A percentile compares a stretch with the other conserved stretches of the same genome.
Conservation (phyloP, 2,329 filamentous ascomycete species). For the Herpotrichia juniperi region DNA sequence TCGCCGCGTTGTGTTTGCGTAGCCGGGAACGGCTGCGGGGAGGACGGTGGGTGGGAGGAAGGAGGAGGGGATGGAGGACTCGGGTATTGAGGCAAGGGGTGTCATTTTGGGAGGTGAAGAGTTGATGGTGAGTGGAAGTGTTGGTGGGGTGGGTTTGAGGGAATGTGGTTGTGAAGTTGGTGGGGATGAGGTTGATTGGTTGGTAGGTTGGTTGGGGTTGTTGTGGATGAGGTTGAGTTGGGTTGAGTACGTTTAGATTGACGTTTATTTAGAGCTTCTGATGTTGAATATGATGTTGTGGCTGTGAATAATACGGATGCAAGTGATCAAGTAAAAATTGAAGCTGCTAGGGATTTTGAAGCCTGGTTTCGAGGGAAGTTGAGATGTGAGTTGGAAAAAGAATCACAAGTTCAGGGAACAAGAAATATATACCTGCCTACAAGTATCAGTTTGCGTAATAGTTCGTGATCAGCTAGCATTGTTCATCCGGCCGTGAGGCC, state of each 20-base stretch:
- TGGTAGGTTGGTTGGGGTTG: background rate
- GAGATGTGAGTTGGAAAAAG: background rate
- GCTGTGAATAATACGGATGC: no score
- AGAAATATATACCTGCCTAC: background rate
- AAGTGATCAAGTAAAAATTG: no score
- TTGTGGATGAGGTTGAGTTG: background rate
- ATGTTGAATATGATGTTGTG: no score
- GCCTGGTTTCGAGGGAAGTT: background rate
- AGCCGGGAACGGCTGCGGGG: background rate
- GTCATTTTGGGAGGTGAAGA: background rate
- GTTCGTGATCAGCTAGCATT: background rate
- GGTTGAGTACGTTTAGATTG: no score
- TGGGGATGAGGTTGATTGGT: background rate
- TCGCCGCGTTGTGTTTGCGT: constrained; percentile 5
- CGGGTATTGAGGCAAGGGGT: background rate
- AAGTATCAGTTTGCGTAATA: background rate
- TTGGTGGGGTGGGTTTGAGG: background rate
- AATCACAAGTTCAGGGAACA: background rate
- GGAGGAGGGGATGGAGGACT: background rate
- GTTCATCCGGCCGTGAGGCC: background rate
- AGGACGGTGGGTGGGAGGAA: background rate
- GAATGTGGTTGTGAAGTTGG: background rate
- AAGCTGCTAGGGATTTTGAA: background rate
- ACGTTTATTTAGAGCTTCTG: no score
- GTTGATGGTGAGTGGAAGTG: background rate